Percentiles rank a stretch among this genome's conserved stretches.
Conservation (phyloP, 2,329 filamentous ascomycete genomes). For the Pseudogymnoascus sp. region DNA sequence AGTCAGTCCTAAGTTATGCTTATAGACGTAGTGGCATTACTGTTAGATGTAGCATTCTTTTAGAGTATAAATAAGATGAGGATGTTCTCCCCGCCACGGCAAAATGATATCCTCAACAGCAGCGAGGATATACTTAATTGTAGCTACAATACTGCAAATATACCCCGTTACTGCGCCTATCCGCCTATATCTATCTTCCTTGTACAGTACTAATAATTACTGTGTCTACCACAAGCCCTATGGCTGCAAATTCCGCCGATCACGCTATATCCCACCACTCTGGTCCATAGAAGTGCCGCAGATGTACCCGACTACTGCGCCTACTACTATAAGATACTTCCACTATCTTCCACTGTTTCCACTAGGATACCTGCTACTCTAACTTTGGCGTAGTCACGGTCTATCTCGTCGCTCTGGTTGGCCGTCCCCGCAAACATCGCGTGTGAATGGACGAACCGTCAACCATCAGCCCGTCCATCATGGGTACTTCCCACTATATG, state of each 20-base stretch:
- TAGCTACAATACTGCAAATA: not conserved
- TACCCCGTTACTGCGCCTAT: not conserved
- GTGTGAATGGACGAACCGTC: not conserved
- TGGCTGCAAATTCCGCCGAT: not conserved
- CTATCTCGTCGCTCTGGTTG: not conserved
- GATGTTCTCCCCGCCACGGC: too few species aligned
- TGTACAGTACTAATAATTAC: not conserved
- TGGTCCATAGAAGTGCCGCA: not conserved
- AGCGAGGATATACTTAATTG: not conserved
- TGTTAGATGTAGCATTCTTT: not conserved
- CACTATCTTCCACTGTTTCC: not conserved
- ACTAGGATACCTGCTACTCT: not conserved
- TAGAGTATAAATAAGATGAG: not conserved
- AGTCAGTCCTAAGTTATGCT: not conserved
- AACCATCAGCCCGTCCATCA: not conserved
- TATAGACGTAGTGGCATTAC: not conserved
- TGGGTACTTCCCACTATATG: not conserved
- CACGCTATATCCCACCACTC: conserved; percentile 3
- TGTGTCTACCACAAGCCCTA: not conserved
- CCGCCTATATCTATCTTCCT: not conserved
- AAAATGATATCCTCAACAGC: not conserved
- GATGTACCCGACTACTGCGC: not conserved
- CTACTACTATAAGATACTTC: not conserved
- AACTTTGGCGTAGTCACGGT: not conserved
- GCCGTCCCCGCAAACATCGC: not conserved